Evolutionary conservation across 169 alveolate genomes (phyloP), one percentile per base, ranked within the genome.

Genomic region (Ichthyophthirius multifiliis): DNA sequence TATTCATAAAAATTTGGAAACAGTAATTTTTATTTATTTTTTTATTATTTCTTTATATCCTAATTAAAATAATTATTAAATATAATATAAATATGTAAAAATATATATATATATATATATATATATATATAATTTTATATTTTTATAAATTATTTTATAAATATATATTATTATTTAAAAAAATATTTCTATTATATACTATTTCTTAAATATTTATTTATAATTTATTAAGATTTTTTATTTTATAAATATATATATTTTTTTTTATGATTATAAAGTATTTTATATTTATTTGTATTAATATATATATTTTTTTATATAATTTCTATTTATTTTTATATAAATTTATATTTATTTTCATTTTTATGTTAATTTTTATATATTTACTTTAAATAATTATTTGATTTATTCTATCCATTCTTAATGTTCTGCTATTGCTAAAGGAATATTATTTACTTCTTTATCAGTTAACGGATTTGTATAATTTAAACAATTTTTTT

Each of bases 361-460:
- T 20, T 55, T 55, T 20, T 55, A 27, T 4, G 5, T 27, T 27
- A 27, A 15, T 9, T 10, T 27, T 27, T 55, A 20, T 15, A 13
- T 27, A 1, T 20, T 20, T 55, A 55, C 71, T 10, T 55, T 16
- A 27, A 55, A 55, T 6, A 55, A 5, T 23, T 55, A 34, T 55
- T 55, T 9, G 31, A 39, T 27, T 5, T 55, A 27, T 27, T n/a
- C 31, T 10, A 55, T 55, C 71, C 71, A 55, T 55, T 55, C 71
- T 7, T 55, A 55, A 55, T 55, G 71, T 27, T 55, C 71, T 55
- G 71, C 71, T 15, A 55, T 55, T 39, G 23, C 31, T 55, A 55
- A 55, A 27, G 71, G 71, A 27, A 55, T 55, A 27, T 55, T 55
- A 55, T 55, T 55, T 27, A 55, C 71, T 55, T 55, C 71, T 27